phyloP scores from a whole-genome alignment of 139 green algal genomes.

The Tetradesmus lagerheimii region DNA sequence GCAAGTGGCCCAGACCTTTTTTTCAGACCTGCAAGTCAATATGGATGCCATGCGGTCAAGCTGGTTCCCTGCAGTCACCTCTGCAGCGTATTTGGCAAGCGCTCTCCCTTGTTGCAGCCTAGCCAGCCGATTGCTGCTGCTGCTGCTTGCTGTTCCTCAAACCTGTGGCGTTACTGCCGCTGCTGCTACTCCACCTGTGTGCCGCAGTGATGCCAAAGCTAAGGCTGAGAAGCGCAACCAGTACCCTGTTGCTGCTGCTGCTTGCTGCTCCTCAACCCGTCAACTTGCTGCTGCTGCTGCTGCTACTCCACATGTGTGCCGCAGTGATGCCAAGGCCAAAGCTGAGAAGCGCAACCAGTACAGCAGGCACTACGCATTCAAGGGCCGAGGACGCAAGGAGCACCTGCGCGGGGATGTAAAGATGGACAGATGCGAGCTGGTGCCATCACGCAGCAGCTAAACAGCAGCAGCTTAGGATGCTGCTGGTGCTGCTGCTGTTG shows the following conservation, averaged over 20 bases:
- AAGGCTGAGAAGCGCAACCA: constrained; percentile 60
- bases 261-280: neutral
- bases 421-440: constrained; percentile 57
- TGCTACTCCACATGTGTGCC: neutral
- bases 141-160: neutral
- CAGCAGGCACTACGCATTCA: constrained; percentile 70
- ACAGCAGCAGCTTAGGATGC: constrained; percentile 6
- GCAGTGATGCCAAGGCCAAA: constrained; percentile 68
- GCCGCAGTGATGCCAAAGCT: constrained; percentile 63
- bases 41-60: no score
- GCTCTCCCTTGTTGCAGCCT: no score
- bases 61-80: no score
- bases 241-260: neutral
- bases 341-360: constrained; percentile 64
- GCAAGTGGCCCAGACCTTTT: no score
- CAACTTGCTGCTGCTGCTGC: neutral
- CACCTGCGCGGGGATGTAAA: constrained; percentile 55
- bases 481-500: constrained; percentile 16
- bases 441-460: constrained; percentile 43
- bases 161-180: neutral
- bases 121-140: no score
- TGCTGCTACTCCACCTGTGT: neutral
- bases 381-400: constrained; percentile 69
- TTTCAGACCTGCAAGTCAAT: no score
- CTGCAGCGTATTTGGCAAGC: no score